Evolutionary conservation across 2,329 filamentous ascomycete species (phyloP).

Genomic region (Sphaerulina populicola): DNA sequence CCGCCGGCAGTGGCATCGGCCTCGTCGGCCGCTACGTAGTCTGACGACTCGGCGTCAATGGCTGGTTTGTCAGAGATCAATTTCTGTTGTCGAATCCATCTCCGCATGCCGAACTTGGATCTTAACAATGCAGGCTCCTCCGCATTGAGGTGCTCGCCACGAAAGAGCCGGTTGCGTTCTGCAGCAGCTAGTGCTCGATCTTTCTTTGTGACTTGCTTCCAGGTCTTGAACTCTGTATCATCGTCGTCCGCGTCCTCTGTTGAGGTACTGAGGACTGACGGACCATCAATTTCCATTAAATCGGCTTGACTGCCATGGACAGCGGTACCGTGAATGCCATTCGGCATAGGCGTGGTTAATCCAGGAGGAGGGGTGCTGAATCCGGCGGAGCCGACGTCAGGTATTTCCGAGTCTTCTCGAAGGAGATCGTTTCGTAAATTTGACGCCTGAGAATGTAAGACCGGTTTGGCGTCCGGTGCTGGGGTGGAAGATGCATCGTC

Average conservation of each 20-base stretch:
- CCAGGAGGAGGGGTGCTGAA: slow-evolving; percentile 75
- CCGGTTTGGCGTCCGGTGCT: slow-evolving; percentile 59
- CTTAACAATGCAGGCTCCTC: slow-evolving; percentile 83
- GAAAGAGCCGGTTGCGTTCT: slow-evolving; percentile 78
- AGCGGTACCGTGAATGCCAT: slow-evolving; percentile 55
- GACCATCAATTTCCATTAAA: slow-evolving; percentile 78
- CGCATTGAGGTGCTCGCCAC: slow-evolving; percentile 69
- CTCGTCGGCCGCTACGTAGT: slow-evolving; percentile 41
- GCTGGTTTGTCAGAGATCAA: slow-evolving; percentile 26
- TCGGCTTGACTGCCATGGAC: slow-evolving; percentile 63
- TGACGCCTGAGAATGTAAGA: slow-evolving; percentile 41
- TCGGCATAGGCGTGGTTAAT: slow-evolving; percentile 63
- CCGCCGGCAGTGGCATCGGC: slow-evolving; percentile 43
- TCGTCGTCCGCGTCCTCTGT: slow-evolving; percentile 75
- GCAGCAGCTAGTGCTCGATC: slow-evolving; percentile 80
- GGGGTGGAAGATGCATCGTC: slow-evolving; percentile 59
- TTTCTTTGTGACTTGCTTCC: slow-evolving; percentile 98
- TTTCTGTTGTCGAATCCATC: slow-evolving; percentile 72
- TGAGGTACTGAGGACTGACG: slow-evolving; percentile 58
- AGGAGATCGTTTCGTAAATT: slow-evolving; percentile 47
- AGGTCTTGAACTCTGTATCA: slow-evolving; percentile 85
- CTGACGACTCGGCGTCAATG: slow-evolving; percentile 40
- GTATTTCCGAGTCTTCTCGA: slow-evolving; percentile 66
- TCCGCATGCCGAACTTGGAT: slow-evolving; percentile 79
- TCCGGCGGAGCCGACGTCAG: slow-evolving; percentile 67